Percentiles rank a stretch among this genome's conserved stretches.
Evolutionary conservation across 2,329 filamentous ascomycete genomes (phyloP).

Genomic region (Cladosporium oxysporum): DNA sequence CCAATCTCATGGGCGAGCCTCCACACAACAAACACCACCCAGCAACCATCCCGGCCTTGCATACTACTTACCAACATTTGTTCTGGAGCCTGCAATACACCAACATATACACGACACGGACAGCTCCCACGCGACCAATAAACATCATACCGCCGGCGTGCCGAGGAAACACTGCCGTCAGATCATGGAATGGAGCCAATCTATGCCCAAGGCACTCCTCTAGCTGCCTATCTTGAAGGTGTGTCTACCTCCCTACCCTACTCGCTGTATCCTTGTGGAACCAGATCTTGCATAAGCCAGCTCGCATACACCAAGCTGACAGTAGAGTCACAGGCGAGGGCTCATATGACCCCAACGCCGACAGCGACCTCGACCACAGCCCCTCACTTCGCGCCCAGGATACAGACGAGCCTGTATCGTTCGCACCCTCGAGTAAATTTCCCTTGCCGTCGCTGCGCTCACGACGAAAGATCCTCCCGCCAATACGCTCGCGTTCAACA

Average conservation of each 20-base stretch:
- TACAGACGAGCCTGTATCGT: slow-evolving; percentile 7
- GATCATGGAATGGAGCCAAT: slow-evolving; percentile 74
- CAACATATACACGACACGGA: not conserved
- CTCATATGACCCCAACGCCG: slow-evolving; percentile 30
- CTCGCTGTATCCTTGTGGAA: not conserved
- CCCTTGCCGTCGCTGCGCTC: slow-evolving; percentile 2
- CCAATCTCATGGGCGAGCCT: slow-evolving; percentile 5
- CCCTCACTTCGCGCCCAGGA: slow-evolving; percentile 8
- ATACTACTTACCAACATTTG: not conserved
- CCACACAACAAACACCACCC: slow-evolving; percentile 9
- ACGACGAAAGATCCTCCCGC: slow-evolving; percentile 22
- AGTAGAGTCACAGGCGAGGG: slow-evolving; percentile 32
- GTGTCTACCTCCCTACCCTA: slow-evolving; percentile 34
- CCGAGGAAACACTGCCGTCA: slow-evolving; percentile 6
- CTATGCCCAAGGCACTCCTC: slow-evolving; percentile 80
- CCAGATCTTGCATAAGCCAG: not conserved
- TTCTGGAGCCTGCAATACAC: not conserved
- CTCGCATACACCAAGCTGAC: slow-evolving; percentile 18
- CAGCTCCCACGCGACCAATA: slow-evolving; percentile 5
- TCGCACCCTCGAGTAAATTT: slow-evolving; percentile 15
- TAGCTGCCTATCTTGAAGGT: slow-evolving; percentile 91
- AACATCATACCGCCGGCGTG: slow-evolving; percentile 2
- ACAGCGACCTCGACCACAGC: slow-evolving; percentile 23
- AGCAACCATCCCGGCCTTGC: not conserved
- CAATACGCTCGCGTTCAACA: slow-evolving; percentile 15